Evolutionary conservation across 176 grass and related monocot species (phyloP).

Genomic region (Oryza rufipogon): DNA sequence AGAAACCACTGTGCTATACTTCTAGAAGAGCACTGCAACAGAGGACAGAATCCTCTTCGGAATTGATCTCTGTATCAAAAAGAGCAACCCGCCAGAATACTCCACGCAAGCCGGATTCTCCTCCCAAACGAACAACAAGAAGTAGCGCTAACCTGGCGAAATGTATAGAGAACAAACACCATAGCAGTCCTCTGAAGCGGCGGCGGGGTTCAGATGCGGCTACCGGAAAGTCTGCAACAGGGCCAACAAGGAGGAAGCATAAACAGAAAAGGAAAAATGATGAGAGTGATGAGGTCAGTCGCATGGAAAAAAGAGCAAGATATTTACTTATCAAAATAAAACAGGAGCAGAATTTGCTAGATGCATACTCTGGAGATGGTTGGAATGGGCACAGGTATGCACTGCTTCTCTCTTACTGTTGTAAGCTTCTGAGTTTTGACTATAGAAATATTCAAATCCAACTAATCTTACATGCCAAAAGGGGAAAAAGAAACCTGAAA

Average conservation of each 20-base stretch:
- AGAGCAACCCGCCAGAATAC: conserved; percentile 38
- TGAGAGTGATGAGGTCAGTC: conserved; percentile 74
- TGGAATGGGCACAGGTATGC: conserved; percentile 95
- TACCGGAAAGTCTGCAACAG: conserved; percentile 47
- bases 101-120: conserved; percentile 47
- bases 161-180: conserved; percentile 47
- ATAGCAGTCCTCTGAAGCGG: conserved; percentile 39
- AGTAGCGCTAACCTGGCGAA: conserved; percentile 44
- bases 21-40: conserved; percentile 44
- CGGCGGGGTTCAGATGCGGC: conserved; percentile 38
- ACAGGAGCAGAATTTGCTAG: conserved; percentile 81
- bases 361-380: conserved; percentile 95
- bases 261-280: conserved; percentile 57
- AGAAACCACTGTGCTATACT: conserved; percentile 52
- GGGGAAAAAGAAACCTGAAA: neutral
- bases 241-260: conserved; percentile 43
- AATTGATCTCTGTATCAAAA: conserved; percentile 43
- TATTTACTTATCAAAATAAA: conserved; percentile 93
- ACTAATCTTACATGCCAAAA: conserved; percentile 6
- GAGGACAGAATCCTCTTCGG: conserved; percentile 34
- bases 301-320: conserved; percentile 76
- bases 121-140: conserved; percentile 52
- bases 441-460: conserved; percentile 31
- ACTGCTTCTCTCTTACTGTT: conserved; percentile 25
- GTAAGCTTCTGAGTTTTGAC: neutral